Conservation (phyloP, 495 filamentous ascomycete genomes). For the Paragyromitra xinjiangensis region DNA sequence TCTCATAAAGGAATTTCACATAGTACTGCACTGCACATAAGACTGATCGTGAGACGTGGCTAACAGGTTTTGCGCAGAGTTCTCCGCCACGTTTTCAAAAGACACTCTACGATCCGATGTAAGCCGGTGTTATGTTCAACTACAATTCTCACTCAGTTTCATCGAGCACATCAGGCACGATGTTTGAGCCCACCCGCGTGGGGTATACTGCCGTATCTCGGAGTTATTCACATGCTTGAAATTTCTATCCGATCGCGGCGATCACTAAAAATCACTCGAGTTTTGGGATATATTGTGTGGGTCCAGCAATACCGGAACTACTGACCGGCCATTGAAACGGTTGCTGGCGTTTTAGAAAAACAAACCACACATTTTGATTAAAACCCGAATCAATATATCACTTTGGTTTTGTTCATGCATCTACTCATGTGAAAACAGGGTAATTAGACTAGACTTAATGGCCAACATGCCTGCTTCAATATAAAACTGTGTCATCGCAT, state of each 20-base stretch:
- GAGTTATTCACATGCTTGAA: slow-evolving; percentile 25
- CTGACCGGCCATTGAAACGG: slow-evolving; percentile 19
- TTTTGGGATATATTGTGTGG: slow-evolving; percentile 10
- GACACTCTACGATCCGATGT: slow-evolving; percentile 1
- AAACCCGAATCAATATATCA: slow-evolving; percentile 16
- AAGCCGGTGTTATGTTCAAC: slow-evolving; percentile 16
- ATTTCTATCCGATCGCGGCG: slow-evolving; percentile 11
- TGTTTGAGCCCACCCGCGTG: slow-evolving; percentile 3
- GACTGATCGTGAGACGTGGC: slow-evolving; percentile 5
- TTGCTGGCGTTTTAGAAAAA: not conserved
- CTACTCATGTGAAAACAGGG: slow-evolving; percentile 7
- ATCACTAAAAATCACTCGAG: slow-evolving; percentile 45
- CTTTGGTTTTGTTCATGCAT: slow-evolving; percentile 24
- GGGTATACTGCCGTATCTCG: slow-evolving; percentile 6
- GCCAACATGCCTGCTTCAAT: slow-evolving; percentile 13
- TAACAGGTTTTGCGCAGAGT: slow-evolving; percentile 14
- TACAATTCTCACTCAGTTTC: not conserved
- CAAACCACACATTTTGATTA: slow-evolving; percentile 22
- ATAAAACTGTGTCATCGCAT: slow-evolving; percentile 17
- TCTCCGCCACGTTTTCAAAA: slow-evolving; percentile 31
- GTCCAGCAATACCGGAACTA: slow-evolving; percentile 7
- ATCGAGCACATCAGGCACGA: not conserved
- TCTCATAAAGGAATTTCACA: not conserved
- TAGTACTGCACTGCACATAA: not conserved
- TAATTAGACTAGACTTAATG: not conserved